Evolutionary conservation across 2,329 filamentous ascomycete species (phyloP).

Genomic region (Corinectria fuckeliana): DNA sequence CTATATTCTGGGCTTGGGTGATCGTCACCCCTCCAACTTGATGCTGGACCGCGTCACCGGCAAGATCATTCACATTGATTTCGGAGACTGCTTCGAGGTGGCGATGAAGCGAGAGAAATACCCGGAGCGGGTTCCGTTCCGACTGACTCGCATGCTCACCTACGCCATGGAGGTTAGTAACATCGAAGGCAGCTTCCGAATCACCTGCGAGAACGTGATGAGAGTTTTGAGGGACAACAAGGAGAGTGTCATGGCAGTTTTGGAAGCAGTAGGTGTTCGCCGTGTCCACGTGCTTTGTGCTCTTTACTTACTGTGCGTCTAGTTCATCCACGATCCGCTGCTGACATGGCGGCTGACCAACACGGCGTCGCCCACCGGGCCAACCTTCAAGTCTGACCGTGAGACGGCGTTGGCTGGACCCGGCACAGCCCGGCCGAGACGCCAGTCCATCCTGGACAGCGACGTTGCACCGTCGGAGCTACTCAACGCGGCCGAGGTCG

Average conservation of each 20-base stretch:
- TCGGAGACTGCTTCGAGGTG: constrained; percentile 98
- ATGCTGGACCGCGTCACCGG: constrained; percentile 96
- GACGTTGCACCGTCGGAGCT: constrained; percentile 66
- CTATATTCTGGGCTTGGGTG: constrained; percentile 95
- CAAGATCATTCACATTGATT: constrained; percentile 98
- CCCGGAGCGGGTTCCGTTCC: constrained; percentile 96
- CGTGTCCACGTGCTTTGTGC: too few relatives aligned
- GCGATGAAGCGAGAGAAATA: constrained; percentile 99
- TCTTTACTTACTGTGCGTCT: constrained; percentile 2
- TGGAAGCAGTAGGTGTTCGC: constrained; percentile 83
- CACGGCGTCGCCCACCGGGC: constrained; percentile 67
- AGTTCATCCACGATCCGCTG: constrained; percentile 99
- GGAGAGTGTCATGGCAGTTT: constrained; percentile 96
- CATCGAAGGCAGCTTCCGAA: constrained; percentile 97
- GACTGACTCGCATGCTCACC: constrained; percentile 96
- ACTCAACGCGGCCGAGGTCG: constrained; percentile 56
- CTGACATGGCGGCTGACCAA: constrained; percentile 91
- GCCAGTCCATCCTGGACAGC: constrained; percentile 73
- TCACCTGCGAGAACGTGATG: constrained; percentile 99
- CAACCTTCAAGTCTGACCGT: constrained; percentile 69
- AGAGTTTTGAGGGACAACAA: constrained; percentile 95
- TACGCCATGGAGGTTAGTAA: constrained; percentile 99
- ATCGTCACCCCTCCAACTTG: constrained; percentile 96
- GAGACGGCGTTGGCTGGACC: constrained; percentile 60
- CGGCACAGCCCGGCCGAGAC: constrained; percentile 60